Percentiles rank a stretch among this genome's conserved stretches.
These are phyloP conservation scores for Cryphonectria parasitica DNA, from an alignment of 2,329 filamentous ascomycete genomes.

Conservation along the genomic window DNA sequence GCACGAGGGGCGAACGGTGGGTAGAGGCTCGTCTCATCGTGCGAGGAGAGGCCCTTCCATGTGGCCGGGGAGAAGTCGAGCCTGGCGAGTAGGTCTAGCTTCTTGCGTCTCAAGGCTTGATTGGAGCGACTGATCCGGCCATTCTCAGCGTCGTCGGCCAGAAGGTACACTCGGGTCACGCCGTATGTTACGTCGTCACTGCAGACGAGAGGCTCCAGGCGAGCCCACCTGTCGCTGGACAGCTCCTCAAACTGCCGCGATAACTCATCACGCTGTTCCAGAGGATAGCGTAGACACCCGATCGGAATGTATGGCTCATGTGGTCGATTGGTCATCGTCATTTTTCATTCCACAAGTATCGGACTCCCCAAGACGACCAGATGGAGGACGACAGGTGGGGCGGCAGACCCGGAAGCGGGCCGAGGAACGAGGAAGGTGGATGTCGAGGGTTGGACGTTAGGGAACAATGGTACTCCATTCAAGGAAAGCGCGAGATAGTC, in stretches of 20 bases:
- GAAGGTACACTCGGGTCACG: constrained; percentile 60
- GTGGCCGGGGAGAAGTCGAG: constrained; percentile 59
- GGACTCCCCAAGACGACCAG: not conserved
- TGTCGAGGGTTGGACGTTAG: not conserved
- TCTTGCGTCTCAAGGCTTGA: constrained; percentile 46
- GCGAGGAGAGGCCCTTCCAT: constrained; percentile 56
- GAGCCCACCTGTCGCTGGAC: constrained; percentile 47
- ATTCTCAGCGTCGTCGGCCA: constrained; percentile 68
- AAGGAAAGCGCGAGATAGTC: not conserved
- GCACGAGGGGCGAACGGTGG: constrained; percentile 38
- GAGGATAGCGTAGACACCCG: constrained; percentile 43
- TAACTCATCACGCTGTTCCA: constrained; percentile 24
- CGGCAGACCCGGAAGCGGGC: not conserved
- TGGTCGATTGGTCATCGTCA: not conserved
- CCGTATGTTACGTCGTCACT: constrained; percentile 31
- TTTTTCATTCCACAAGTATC: not conserved
- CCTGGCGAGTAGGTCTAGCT: constrained; percentile 52
- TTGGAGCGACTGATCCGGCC: constrained; percentile 54
- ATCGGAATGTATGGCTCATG: constrained; percentile 43
- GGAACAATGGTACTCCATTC: not conserved
- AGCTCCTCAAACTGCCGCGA: constrained; percentile 33
- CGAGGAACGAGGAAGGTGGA: not conserved
- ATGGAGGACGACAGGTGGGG: not conserved
- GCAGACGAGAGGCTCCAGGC: constrained; percentile 44
- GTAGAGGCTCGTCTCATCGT: constrained; percentile 11